These are phyloP conservation scores for Trypanosoma vivax DNA, from an alignment of 208 protist genomes.

Conservation along the genomic window DNA sequence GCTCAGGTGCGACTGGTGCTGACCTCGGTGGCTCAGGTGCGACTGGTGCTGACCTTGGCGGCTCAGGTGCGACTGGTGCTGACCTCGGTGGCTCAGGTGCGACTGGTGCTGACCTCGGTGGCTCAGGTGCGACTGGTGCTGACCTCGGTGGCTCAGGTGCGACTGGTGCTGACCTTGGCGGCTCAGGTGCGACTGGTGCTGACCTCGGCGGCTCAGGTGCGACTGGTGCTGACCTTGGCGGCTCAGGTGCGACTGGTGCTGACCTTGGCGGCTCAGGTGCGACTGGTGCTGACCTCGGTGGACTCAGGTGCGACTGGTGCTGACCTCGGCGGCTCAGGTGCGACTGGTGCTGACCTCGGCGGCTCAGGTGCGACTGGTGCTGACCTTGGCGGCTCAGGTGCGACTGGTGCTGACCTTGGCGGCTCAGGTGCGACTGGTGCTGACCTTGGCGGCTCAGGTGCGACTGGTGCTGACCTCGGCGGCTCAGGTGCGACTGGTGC, in stretches of 20 bases:
- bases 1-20: not conserved
- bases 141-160: not conserved
- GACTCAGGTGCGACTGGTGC: conserved; percentile 1
- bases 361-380: conserved; percentile 14
- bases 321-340: conserved; percentile 8
- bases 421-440: conserved; percentile 15
- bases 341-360: too few species aligned
- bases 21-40: not conserved
- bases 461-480: conserved; percentile 8
- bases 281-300: not conserved
- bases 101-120: not conserved
- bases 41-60: not conserved
- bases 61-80: not conserved
- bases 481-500: conserved; percentile 12
- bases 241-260: too few species aligned
- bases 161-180: not conserved
- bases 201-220: not conserved
- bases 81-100: not conserved
- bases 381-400: conserved; percentile 13
- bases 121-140: not conserved
- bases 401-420: conserved; percentile 10
- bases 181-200: not conserved
- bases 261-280: not conserved
- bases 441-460: conserved; percentile 2
- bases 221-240: not conserved